Base-by-base conservation (phyloP, 2,329 filamentous ascomycete species). In the Claviceps paspali region DNA sequence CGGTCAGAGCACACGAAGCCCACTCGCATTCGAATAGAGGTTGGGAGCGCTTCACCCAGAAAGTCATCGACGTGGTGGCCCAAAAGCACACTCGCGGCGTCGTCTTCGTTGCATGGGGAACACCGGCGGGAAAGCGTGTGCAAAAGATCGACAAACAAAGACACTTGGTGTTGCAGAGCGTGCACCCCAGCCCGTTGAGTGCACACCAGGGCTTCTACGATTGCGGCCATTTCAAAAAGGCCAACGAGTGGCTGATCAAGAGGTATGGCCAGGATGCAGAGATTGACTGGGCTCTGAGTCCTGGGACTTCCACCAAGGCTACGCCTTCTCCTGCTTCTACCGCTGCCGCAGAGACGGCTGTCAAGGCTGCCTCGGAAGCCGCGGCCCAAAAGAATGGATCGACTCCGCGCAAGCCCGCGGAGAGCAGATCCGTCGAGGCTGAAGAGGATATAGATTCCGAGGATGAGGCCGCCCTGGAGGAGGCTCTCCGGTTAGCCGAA, bases 41-140 rank as follows among this genome's bases (percentile, higher is more conserved):
- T 12, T 98, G 91, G 91, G 91, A 98, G 60, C 68, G 69, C 31
- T 83, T 98, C 54, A 98, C 88, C 15, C 87, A 95, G 54, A 82
- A 77, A 45, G 80, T 91, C 29, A 92, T 98, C 44, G 86, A 96
- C 46, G 70, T 82, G 0, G 83, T 96, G 2, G 82, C 82, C 1
- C 75, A 79, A 52, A 77, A 81, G 47, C 72, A 86, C 31, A 77
- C 73, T 0, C 67, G 70, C 21, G 91, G 91, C 2, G 88, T 98
- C 1, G 91, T 95, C 4, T 98, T 95, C 54, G 64, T 98, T 57
- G 88, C 88, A 1, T 98, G 91, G 91, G 91, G 91, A 12, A 76
- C 67, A 5, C 83, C 85, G 1, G 91, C 91, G 0, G 81, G 78
- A 39, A 82, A 84, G 62, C 67, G 87, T 39, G 83, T 92, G 17